Base-by-base conservation (phyloP, 2,329 filamentous ascomycete genomes). In the Aureobasidium uvarum region DNA sequence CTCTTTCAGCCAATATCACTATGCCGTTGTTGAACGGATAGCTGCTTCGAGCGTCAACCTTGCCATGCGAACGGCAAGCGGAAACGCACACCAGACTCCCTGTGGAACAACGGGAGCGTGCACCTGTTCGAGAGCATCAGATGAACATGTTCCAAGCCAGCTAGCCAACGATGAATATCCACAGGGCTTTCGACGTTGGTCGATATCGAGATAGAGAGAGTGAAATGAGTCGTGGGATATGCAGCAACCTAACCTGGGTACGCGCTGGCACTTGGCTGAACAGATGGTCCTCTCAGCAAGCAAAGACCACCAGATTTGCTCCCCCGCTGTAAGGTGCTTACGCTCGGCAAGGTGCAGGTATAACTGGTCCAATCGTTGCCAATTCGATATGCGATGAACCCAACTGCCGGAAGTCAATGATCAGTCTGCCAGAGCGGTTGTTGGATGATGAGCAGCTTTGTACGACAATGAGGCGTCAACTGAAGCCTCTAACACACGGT, bases 51-150 rank as follows among this genome's bases (percentile, higher is more conserved):
- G 6, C 36, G 7, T 62, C 58, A 28, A 25, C 5, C 45, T 51
- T 31, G 33, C 58, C 58, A 62, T 62, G 58, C 20, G 56, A 60
- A 38, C 56, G 18, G 58, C 58, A 62, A 51, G 58, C 45, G 43
- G 58, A 51, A 45, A 62, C 31, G 54, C 38, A 45, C 23, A 58
- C 39, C 54, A 45, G 54, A 45, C 23, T 45, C 13, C 13, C 20
- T 45, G 38, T 58, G 38, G 10, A 39, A 45, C 56, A 23, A 3
- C 41, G 56, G 56, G 33, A 20, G 38, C 55, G 36, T 46, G 41
- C 55, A 36, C 25, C 16, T 23, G 33, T 56, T 56, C 38, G 8
- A 46, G 36, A 36, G 43, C 23, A 41, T 18, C 43, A 46, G 41
- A 48, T 25, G 56, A 38, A n/a, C 43, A 48, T 28, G 13, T 5